Conservation (phyloP, 2,329 filamentous ascomycete genomes). For the Arthrinium phaeospermum region DNA sequence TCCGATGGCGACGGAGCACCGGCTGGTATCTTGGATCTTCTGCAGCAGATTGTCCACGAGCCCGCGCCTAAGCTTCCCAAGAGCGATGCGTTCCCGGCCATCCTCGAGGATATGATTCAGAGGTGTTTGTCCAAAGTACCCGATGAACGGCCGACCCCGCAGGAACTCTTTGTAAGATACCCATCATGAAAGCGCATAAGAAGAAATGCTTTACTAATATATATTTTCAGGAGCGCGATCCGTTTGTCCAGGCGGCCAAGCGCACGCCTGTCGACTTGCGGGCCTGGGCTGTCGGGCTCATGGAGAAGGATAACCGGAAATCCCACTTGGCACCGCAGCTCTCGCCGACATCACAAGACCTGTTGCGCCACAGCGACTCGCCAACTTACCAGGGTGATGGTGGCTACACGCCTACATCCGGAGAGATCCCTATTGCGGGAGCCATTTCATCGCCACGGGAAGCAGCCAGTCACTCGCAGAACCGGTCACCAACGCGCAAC, state of each 20-base stretch:
- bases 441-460: constrained; percentile 62
- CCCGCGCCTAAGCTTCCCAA: constrained; percentile 92
- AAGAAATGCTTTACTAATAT: background rate
- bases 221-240: constrained; percentile 77
- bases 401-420: constrained; percentile 67
- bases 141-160: constrained; percentile 86
- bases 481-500: constrained; percentile 59
- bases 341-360: constrained; percentile 78
- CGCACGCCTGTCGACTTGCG: constrained; percentile 92
- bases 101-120: constrained; percentile 95
- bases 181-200: background rate
- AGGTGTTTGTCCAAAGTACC: constrained; percentile 93
- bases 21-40: constrained; percentile 91
- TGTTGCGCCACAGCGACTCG: constrained; percentile 70
- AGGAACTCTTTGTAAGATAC: constrained; percentile 82
- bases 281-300: constrained; percentile 91
- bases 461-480: constrained; percentile 45
- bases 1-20: constrained; percentile 81
- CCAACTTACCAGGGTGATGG: constrained; percentile 57
- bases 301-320: constrained; percentile 94
- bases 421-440: constrained; percentile 70
- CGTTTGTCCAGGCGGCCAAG: constrained; percentile 95
- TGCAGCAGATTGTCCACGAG: constrained; percentile 98
- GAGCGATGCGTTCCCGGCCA: constrained; percentile 95
- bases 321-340: constrained; percentile 85